Evolutionary conservation across 768 basidiomycete species (phyloP).

Genomic region (Termitomyces sp.): DNA sequence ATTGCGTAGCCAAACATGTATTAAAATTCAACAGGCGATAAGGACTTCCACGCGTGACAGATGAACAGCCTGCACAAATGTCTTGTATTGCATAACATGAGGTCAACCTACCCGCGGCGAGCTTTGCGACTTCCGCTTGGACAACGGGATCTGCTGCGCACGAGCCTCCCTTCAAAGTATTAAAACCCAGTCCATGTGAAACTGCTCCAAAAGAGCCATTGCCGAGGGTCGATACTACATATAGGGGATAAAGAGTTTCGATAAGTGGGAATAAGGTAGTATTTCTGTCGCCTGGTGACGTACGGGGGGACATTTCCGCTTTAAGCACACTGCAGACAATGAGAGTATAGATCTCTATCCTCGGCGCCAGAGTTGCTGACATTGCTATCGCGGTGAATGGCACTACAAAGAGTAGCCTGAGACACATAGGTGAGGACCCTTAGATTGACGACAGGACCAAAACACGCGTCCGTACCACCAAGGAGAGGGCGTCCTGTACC

Average conservation of each 20-base stretch:
- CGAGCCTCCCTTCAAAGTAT: slow-evolving; percentile 11
- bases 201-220: not conserved
- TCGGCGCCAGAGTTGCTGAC: slow-evolving; percentile 59
- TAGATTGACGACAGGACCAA: not conserved
- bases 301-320: slow-evolving; percentile 44
- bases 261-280: not conserved
- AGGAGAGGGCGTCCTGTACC: slow-evolving; percentile 74
- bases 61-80: not conserved
- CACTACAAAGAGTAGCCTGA: slow-evolving; percentile 53
- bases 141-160: slow-evolving; percentile 72
- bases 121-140: slow-evolving; percentile 63
- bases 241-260: not conserved
- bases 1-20: not conserved
- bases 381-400: slow-evolving; percentile 53
- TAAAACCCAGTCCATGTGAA: not conserved
- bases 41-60: not conserved
- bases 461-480: slow-evolving; percentile 48
- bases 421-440: not conserved
- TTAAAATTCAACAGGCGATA: not conserved
- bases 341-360: slow-evolving; percentile 68
- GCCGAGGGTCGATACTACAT: not conserved
- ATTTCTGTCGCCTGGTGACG: slow-evolving; percentile 7
- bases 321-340: slow-evolving; percentile 66
- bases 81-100: not conserved
- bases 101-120: slow-evolving; percentile 51